A percentile compares a stretch with the other conserved stretches of the same genome.
phyloP scores from a whole-genome alignment of 306 rosid genomes.

The Styphnolobium japonicum region DNA sequence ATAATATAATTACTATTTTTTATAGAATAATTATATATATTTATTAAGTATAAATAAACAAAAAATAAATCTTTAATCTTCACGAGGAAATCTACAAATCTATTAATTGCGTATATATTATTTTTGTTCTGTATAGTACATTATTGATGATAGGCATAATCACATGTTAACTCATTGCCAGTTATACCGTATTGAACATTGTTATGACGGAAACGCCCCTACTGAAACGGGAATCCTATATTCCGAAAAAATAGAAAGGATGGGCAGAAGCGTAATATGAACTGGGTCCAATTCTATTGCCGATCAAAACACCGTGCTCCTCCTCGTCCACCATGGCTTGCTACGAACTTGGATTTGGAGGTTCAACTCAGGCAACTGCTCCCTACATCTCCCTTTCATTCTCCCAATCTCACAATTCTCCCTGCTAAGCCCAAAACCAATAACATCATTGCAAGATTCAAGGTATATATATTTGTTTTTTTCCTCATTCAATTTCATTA shows the following conservation, averaged over 20 bases:
- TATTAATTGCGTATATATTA: too few relatives aligned
- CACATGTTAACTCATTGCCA: conserved; percentile 10
- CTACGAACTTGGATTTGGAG: conserved; percentile 68
- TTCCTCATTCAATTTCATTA: not conserved
- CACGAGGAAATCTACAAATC: too few relatives aligned
- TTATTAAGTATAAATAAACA: too few relatives aligned
- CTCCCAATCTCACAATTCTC: not conserved
- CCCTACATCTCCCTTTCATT: too few relatives aligned
- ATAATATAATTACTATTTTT: too few relatives aligned
- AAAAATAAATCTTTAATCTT: too few relatives aligned
- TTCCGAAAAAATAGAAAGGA: not conserved
- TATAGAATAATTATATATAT: too few relatives aligned
- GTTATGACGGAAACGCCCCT: conserved; percentile 27
- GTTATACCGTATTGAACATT: conserved; percentile 8
- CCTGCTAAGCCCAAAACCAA: not conserved
- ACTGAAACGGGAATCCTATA: not conserved
- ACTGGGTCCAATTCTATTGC: conserved; percentile 39
- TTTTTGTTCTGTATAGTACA: not conserved
- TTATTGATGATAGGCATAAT: conserved; percentile 23
- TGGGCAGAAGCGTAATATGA: conserved; percentile 47
- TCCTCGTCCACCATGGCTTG: conserved; percentile 63
- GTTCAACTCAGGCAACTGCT: too few relatives aligned
- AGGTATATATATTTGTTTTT: conserved; percentile 14
- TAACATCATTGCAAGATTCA: conserved; percentile 28
- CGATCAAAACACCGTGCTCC: conserved; percentile 73